These are phyloP conservation scores for Rhizopus sp. DNA, from an alignment of 371 early-diverging fungal species.

Conservation along the genomic window DNA sequence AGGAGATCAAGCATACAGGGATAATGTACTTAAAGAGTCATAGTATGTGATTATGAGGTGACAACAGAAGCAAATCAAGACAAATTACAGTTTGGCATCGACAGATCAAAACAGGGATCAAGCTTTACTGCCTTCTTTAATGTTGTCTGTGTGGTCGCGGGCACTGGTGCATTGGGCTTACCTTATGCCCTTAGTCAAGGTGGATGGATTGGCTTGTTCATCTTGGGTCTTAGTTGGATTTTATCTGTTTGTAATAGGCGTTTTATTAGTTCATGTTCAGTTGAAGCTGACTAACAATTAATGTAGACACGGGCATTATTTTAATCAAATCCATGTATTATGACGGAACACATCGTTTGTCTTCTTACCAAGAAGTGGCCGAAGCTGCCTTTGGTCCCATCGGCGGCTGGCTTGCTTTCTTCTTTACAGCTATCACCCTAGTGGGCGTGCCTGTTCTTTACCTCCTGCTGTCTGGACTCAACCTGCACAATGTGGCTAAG, in stretches of 20 bases:
- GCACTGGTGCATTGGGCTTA: slow-evolving; percentile 84
- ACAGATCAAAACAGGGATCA: slow-evolving; percentile 29
- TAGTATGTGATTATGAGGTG: neutral
- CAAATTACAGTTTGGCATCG: slow-evolving; percentile 18
- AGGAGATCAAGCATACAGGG: too few relatives aligned
- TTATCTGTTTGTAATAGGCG: slow-evolving; percentile 40
- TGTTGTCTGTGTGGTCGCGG: slow-evolving; percentile 81
- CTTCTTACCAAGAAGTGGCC: slow-evolving; percentile 59
- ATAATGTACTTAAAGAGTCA: neutral
- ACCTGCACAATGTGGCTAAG: slow-evolving; percentile 49
- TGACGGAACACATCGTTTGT: slow-evolving; percentile 46
- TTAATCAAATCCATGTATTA: slow-evolving; percentile 77
- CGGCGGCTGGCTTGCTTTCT: slow-evolving; percentile 62
- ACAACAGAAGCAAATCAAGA: neutral
- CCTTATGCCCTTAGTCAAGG: slow-evolving; percentile 80
- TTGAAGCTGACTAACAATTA: slow-evolving; percentile 40
- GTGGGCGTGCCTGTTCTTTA: slow-evolving; percentile 74
- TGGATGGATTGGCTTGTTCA: slow-evolving; percentile 77
- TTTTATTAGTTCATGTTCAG: neutral
- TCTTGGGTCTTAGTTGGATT: slow-evolving; percentile 40
- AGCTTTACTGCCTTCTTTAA: slow-evolving; percentile 62
- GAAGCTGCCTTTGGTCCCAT: slow-evolving; percentile 67
- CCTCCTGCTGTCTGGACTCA: slow-evolving; percentile 71
- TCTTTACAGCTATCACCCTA: slow-evolving; percentile 66
- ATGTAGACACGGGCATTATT: slow-evolving; percentile 70